Evolutionary conservation across 2,329 filamentous ascomycete genomes (phyloP).

Genomic region (Fusarium concolor): DNA sequence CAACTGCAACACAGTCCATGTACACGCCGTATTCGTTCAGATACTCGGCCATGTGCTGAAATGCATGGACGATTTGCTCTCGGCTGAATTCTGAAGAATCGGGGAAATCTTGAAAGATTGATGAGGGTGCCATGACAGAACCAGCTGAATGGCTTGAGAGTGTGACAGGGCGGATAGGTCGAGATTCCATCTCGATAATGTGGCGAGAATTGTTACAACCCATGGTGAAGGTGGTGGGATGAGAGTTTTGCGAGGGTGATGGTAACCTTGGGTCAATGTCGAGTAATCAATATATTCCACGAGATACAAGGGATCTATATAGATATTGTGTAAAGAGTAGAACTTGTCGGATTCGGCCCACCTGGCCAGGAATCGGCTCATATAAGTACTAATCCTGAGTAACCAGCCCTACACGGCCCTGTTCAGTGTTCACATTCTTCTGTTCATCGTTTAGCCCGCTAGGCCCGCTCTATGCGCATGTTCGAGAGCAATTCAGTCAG

Average conservation of each 20-base stretch:
- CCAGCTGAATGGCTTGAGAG: constrained; percentile 36
- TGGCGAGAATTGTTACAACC: constrained; percentile 37
- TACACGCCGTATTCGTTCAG: constrained; percentile 29
- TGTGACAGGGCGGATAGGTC: constrained; percentile 30
- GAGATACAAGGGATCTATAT: constrained; percentile 5
- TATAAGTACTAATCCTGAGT: constrained; percentile 25
- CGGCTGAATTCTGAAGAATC: constrained; percentile 24
- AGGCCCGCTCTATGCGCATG: constrained; percentile 14
- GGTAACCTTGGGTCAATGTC: not conserved
- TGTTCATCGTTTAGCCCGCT: not conserved
- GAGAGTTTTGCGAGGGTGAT: not conserved
- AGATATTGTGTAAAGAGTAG: constrained; percentile 10
- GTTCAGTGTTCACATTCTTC: constrained; percentile 1
- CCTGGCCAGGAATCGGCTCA: constrained; percentile 20
- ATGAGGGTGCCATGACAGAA: constrained; percentile 29
- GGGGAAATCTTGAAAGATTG: constrained; percentile 31
- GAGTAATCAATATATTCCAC: constrained; percentile 7
- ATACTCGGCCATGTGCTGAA: constrained; percentile 39
- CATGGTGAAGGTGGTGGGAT: constrained; percentile 23
- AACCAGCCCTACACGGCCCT: constrained; percentile 5
- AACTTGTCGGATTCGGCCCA: constrained; percentile 4
- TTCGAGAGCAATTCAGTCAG: constrained; percentile 17
- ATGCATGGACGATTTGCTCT: constrained; percentile 29
- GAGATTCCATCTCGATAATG: constrained; percentile 36
- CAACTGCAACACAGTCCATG: constrained; percentile 29